Evolutionary conservation across 2,329 filamentous ascomycete genomes (phyloP), one percentile per base, ranked within the genome.

Genomic region (Fusarium nygamai): DNA sequence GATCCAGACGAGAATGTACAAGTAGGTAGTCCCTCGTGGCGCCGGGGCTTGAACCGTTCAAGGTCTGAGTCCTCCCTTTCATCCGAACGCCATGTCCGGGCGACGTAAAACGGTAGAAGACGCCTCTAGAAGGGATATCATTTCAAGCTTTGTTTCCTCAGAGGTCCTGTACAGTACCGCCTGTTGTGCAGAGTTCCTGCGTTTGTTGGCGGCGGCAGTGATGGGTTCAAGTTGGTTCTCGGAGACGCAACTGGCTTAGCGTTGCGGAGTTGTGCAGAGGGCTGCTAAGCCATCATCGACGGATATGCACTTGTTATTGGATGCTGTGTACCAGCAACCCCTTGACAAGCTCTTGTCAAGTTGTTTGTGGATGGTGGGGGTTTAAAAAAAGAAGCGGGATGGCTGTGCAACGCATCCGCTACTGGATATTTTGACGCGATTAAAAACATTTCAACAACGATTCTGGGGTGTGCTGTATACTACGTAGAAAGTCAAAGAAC

Each of bases 381-480:
- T 65, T 76, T 76, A 78, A 74, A 78, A 78, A 78, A 78, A 78
- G 76, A 78, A 78, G 75, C 76, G 73, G 66, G 69, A 78, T 74
- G 76, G 76, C 76, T 75, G 76, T 78, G 76, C 76, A 78, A 71
- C 73, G 43, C 54, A 75, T 56, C 38, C 29, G 29, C 46, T 59
- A 69, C 54, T 65, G 29, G 43, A 54, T 27, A 59, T 51, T 59
- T 59, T 39, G 39, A 64, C 59, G 22, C 31, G 36, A 70, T 51
- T 36, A 20, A 38, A 41, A 36, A 17, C 38, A 48, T 33, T 48
- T 59, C 41, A 44, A 39, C 33, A 34, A 54, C 31, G 22, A 39
- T 43, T 34, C 34, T 29, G 41, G 64, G 31, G 24, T 57, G 41
- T 60, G 53, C 14, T 33, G 38, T 51, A 29, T 38, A 29, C 34